Evolutionary conservation across 148 eudicot genomes (phyloP), one percentile per base, ranked within the genome.

Genomic region (Chenopodium berlandieri): DNA sequence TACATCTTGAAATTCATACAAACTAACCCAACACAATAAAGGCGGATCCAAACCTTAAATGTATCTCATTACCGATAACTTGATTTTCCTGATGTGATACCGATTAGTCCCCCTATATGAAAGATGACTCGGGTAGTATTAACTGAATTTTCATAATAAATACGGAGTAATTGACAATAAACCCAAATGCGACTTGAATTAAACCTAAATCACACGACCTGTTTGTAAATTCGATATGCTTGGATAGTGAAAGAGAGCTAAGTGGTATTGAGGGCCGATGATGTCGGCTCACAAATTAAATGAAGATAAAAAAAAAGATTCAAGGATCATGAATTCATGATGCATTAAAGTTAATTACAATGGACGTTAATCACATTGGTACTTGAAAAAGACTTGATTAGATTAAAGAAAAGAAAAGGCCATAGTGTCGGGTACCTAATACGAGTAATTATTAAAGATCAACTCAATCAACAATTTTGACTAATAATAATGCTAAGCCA

Each of bases 351-450:
- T 27, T 14, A n/a, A 65, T 67, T 67, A 67, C 32, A 67, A 2
- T 67, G 71, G 12, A 67, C 40, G 17, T 16, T 34, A 19, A 34
- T 40, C 74, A 32, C 8, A 31, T 71, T 20, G 50, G 48, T 71
- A 37, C 27, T 19, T 71, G 75, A 71, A 71, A 71, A 70, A 7
- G 75, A 71, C 11, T 20, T 71, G 30, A 71, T 40, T 14, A 56
- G 62, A 56, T 3, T 56, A 5, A 17, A 19, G 71, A 67, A 30
- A 67, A 65, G 30, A 30, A 67, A 65, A 12, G 71, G 6, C 71
- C 71, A 30, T 22, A 67, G 23, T 67, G 71, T 30, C 71, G 71
- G 71, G 17, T 22, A 67, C 71, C 71, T 67, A 67, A 30, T 67
- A 25, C 10, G 30, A 9, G 71, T 2, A 67, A 67, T 37, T 40